Base-by-base conservation (phyloP, 176 grass and related monocot genomes). In the Otatea glauca region DNA sequence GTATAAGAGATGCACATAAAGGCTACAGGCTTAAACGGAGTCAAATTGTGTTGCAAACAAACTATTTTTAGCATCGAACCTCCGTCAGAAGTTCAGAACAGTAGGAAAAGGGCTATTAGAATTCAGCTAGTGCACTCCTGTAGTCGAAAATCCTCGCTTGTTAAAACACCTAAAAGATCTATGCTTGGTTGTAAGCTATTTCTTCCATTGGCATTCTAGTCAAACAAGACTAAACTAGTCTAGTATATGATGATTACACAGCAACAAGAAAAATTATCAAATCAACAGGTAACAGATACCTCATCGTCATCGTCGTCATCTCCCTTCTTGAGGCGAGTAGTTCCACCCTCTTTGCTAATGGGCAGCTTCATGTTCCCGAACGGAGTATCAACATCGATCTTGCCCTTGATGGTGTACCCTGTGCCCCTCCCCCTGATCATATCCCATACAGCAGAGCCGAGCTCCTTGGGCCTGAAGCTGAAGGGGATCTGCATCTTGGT, bases 291-390 rank as follows among this genome's bases (percentile, higher is more conserved):
- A 75, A 66, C 0, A 85, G 0, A 91, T 90, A 90, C 92, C 86
- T 83, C 92, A 0, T 90, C 92, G 0, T 90, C 92, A 0, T 98
- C 95, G 0, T 92, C 83, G 0, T 97, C 92, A 0, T 88, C 86
- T 5, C 86, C 92, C 86, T 99, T 99, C 86, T 94, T 92, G 45
- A 99, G 60, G 58, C 85, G 88, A 21, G 93, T 99, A 60, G 91
- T 99, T 55, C 93, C 96, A 27, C 96, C 96, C 60, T 91, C 96
- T 49, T 94, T 94, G 88, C 65, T 88, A 0, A 99, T 96, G 9
- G 96, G 96, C 77, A 99, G 68, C 85, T 99, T 99, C 96, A 99
- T 99, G 78, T 79, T 87, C 25, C 96, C 96, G 1, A 91, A 99
- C 0, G 96, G 96, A 34, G 96, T 96, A 81, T 99, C 96, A 7